phyloP scores from a whole-genome alignment of 345 rosid species.

The Eutrema japonicum region DNA sequence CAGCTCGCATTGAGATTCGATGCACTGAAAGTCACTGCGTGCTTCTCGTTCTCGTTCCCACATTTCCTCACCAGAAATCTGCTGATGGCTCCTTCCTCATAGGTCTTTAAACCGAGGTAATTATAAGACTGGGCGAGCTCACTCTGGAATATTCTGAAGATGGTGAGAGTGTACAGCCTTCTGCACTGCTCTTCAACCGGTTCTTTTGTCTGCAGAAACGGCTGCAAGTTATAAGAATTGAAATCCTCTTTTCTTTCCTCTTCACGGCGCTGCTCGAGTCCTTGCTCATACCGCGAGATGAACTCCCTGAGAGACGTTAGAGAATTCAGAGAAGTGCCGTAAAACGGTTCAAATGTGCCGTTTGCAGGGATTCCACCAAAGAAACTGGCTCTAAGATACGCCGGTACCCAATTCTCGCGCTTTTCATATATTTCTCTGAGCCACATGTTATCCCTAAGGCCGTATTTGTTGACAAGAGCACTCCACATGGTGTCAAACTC shows the following conservation, averaged over 20 bases:
- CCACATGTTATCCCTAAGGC: slow-evolving; percentile 66
- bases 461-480: slow-evolving; percentile 61
- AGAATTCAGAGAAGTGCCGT: slow-evolving; percentile 54
- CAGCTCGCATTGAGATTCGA: slow-evolving; percentile 65
- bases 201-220: slow-evolving; percentile 69
- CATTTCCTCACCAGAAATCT: slow-evolving; percentile 67
- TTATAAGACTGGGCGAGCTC: slow-evolving; percentile 71
- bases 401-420: slow-evolving; percentile 81
- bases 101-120: slow-evolving; percentile 65
- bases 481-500: slow-evolving; percentile 73
- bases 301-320: slow-evolving; percentile 68
- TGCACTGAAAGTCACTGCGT: slow-evolving; percentile 66
- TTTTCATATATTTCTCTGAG: slow-evolving; percentile 70
- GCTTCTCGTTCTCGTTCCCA: slow-evolving; percentile 72
- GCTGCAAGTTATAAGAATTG: slow-evolving; percentile 67
- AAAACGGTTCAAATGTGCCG: slow-evolving; percentile 63
- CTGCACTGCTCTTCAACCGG: slow-evolving; percentile 83
- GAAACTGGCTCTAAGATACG: slow-evolving; percentile 69
- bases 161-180: slow-evolving; percentile 67
- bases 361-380: slow-evolving; percentile 74
- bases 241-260: slow-evolving; percentile 87
- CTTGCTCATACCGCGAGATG: slow-evolving; percentile 63
- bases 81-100: slow-evolving; percentile 73
- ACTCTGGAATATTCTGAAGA: slow-evolving; percentile 75
- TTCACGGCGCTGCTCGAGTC: slow-evolving; percentile 71